Evolutionary conservation across 2,329 filamentous ascomycete species (phyloP), one percentile per base, ranked within the genome.

Genomic region (Colletotrichum chrysophilum): DNA sequence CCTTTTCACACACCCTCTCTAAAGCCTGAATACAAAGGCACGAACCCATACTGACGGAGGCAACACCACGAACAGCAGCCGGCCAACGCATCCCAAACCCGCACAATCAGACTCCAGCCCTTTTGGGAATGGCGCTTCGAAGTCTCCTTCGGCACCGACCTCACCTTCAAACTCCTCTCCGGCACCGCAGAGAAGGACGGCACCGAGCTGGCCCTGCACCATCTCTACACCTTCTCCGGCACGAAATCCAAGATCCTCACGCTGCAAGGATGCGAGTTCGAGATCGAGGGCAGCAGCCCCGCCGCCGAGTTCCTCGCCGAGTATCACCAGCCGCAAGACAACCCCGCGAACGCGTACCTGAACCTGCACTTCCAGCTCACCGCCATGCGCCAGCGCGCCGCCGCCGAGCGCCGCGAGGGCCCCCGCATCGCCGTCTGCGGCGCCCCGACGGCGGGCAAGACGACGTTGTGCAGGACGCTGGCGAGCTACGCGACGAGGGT

Each of bases 101-200:
- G 88, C 75, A 88, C 84, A 66, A 83, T 90, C 77, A 82, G 81
- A 77, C 90, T 96, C 77, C 87, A 89, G 66, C 89, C 91, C 71
- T 91, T 91, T 78, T 93, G 91, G 80, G 94, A 96, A 89, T 96
- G 94, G 92, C 91, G 94, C 66, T 96, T 96, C 85, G 90, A 95
- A 81, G 92, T 95, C 60, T 89, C 93, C 13, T 84, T 87, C 76
- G 85, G 82, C 77, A 84, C 85, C 74, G 80, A 83, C 34, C 75
- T 89, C 66, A 83, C 84, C 52, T 81, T 90, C 64, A 89, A 96
- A 87, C 88, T 98, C 30, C 86, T 95, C 71, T 92, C 90, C 38
- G 97, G 97, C 76, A 95, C 93, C 2, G 97, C 96, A 65, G 97
- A 99, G 85, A 92, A 98, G 81, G 98, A 98, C 83, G 97, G 97